Evolutionary conservation across 371 early-diverging fungal genomes (phyloP).

Genomic region (Conidiobolus incongruus): DNA sequence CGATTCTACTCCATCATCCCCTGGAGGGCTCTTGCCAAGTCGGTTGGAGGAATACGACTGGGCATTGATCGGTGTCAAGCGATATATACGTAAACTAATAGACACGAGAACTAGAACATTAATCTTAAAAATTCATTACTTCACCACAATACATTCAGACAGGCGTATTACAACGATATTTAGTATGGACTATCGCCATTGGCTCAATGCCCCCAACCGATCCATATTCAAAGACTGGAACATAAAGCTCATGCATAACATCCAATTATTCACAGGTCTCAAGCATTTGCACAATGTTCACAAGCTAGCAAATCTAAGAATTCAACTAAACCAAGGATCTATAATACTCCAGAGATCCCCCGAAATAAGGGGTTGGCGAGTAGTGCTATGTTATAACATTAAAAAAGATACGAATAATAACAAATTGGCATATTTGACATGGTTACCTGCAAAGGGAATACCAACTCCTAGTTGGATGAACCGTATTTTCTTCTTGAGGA

Average conservation of each 20-base stretch:
- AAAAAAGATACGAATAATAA: not conserved
- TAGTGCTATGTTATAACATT: not conserved
- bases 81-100: no score
- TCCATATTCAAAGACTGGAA: not conserved
- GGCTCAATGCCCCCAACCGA: not conserved
- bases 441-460: not conserved
- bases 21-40: no score
- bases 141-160: no score
- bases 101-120: no score
- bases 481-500: not conserved
- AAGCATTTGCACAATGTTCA: not conserved
- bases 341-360: not conserved
- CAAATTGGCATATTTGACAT: not conserved
- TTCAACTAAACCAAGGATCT: not conserved
- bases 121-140: no score
- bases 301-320: not conserved
- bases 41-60: no score
- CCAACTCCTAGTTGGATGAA: not conserved
- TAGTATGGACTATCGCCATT: not conserved
- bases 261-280: not conserved
- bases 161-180: no score
- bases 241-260: not conserved
- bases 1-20: no score
- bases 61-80: no score
- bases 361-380: not conserved